Evolutionary conservation across 2,329 filamentous ascomycete genomes (phyloP).

Genomic region (Thielaviopsis musarum): DNA sequence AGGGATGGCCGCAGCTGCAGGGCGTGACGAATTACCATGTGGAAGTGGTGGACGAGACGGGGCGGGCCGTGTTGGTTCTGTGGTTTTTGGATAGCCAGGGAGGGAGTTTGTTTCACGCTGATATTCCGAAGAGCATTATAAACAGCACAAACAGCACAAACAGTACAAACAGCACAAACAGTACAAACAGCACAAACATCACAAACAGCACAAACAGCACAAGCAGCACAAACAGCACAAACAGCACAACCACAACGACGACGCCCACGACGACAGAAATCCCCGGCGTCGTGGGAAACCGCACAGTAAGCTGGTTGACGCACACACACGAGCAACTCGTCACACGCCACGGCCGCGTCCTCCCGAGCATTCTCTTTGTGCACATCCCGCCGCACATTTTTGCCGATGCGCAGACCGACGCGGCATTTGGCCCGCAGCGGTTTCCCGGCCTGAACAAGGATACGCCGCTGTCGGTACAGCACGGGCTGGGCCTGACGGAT

Average conservation of each 20-base stretch:
- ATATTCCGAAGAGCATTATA: not conserved
- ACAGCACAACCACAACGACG: not conserved
- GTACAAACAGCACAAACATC: too few species aligned
- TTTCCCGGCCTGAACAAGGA: conserved; percentile 20
- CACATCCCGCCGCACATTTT: conserved; percentile 27
- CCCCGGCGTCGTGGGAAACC: conserved; percentile 4
- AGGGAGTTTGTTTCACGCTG: conserved; percentile 19
- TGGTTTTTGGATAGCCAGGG: conserved; percentile 63
- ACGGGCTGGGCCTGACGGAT: conserved; percentile 23
- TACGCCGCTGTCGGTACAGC: conserved; percentile 18
- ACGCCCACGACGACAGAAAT: conserved; percentile 1
- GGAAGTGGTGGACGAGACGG: conserved; percentile 25
- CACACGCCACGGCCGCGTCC: conserved; percentile 12
- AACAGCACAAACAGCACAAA: too few species aligned
- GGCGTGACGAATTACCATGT: conserved; percentile 33
- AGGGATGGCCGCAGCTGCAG: not conserved
- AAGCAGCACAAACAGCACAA: not conserved
- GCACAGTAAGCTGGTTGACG: conserved; percentile 7
- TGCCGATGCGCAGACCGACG: conserved; percentile 13
- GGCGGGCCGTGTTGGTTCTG: conserved; percentile 31
- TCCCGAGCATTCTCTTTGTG: conserved; percentile 32
- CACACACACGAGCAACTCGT: conserved; percentile 4
- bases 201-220: not conserved
- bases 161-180: not conserved
- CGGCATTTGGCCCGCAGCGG: conserved; percentile 18